These are phyloP conservation scores for Paramecium octaurelia DNA, from an alignment of 73 alveolate species.

Conservation along the genomic window DNA sequence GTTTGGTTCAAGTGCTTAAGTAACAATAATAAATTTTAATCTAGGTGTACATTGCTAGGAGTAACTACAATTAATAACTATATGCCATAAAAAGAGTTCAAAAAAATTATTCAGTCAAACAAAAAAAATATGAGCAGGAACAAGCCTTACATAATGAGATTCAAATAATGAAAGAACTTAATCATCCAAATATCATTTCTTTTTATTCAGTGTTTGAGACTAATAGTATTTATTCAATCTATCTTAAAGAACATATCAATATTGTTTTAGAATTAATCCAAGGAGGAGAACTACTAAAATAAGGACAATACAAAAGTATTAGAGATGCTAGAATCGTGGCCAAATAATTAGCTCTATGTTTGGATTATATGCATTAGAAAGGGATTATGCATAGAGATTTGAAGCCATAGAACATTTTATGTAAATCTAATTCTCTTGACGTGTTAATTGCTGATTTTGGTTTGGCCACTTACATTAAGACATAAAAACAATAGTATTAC, in stretches of 20 bases:
- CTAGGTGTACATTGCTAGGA: not conserved
- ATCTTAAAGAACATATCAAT: conserved; percentile 8
- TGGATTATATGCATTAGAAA: conserved; percentile 53
- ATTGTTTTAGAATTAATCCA: not conserved
- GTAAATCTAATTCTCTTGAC: not conserved
- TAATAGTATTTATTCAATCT: not conserved
- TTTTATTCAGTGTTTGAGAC: not conserved
- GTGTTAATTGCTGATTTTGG: conserved; percentile 34
- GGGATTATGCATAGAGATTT: conserved; percentile 70
- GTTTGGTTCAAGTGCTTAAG: not conserved
- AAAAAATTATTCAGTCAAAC: not conserved
- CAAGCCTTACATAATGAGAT: not conserved
- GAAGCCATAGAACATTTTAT: conserved; percentile 65
- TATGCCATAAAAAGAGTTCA: conserved; percentile 13
- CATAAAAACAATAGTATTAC: not conserved
- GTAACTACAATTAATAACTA: not conserved
- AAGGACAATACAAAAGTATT: not conserved
- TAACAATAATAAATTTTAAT: not conserved
- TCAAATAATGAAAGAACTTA: conserved; percentile 7
- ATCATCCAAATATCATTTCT: conserved; percentile 23
- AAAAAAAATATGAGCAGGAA: not conserved
- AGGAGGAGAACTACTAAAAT: conserved; percentile 21
- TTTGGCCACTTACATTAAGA: not conserved
- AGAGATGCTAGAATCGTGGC: conserved; percentile 28
- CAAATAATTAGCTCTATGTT: not conserved